Base-by-base conservation (phyloP, 73 alveolate genomes). In the Paramecium bursaria region DNA sequence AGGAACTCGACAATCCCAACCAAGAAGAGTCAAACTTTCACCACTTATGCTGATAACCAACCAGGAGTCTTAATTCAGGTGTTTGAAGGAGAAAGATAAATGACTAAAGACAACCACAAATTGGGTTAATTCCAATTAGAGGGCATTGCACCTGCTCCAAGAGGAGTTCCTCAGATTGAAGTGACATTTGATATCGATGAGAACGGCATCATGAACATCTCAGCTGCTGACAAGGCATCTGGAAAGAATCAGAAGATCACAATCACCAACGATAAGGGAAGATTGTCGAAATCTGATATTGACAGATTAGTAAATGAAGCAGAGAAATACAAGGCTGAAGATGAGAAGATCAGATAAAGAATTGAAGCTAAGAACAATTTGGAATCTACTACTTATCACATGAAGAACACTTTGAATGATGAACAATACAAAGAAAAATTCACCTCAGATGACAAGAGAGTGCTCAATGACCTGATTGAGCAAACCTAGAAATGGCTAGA, bases 31-130 rank as follows among this genome's bases (percentile, higher is more conserved):
- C 91, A 95, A 88, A 82, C 90, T 49, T 97, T 94, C 95, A 94
- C 98, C 26, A 97, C 99, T 61, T 95, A 96, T 53, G 98, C 97
- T 73, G 99, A 97, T 85, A 95, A 97, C 92, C 97, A 97, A 91
- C 97, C 97, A 17, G 98, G 97, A 54, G 97, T 95, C 25, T 86
- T 91, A 52, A 96, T 97, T 82, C 94, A 96, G 35, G 98, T 97
- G 19, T 97, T 86, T 88, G 99, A 97, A 91, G 99, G 99, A 9
- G 99, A 97, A 90, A 90, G 98, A 61, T 86, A 86, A 48, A 86
- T 95, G 95, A 88, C 98, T 73, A 94, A 94, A 89, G 99, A 96
- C 87, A 94, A 96, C 92, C 92, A 89, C 73, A 74, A 86, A 55
- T 95, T 97, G 53, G 99, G 99, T 48, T 90, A 94, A 79, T 96